These are phyloP conservation scores for Ilyonectria sp. DNA, from an alignment of 2,329 filamentous ascomycete genomes.

Conservation along the genomic window DNA sequence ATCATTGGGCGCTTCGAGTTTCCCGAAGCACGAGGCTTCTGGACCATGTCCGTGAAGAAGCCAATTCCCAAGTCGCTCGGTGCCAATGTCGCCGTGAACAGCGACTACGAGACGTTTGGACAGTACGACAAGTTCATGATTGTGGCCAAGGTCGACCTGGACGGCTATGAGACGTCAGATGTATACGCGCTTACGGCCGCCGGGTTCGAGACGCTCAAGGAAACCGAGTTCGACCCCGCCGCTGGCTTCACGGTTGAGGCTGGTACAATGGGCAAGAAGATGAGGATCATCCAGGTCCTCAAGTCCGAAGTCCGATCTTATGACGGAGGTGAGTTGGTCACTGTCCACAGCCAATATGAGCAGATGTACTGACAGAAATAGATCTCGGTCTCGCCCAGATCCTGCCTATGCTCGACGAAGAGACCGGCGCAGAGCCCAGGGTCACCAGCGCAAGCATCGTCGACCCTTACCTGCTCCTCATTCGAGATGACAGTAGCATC, in stretches of 20 bases:
- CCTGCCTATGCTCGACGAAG: conserved; percentile 92
- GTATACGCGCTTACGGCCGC: conserved; percentile 83
- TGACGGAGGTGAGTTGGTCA: conserved; percentile 79
- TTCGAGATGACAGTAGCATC: conserved; percentile 87
- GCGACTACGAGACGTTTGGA: conserved; percentile 71
- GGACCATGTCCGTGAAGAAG: conserved; percentile 83
- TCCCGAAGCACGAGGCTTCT: conserved; percentile 81
- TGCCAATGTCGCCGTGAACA: conserved; percentile 63
- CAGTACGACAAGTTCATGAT: conserved; percentile 87
- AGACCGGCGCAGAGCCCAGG: conserved; percentile 84
- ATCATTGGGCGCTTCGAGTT: conserved; percentile 80
- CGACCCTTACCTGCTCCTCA: conserved; percentile 87
- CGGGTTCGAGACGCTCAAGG: conserved; percentile 81
- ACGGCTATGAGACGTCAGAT: conserved; percentile 82
- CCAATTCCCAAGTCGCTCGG: conserved; percentile 74
- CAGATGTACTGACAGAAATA: conserved; percentile 53
- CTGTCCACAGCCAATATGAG: not conserved
- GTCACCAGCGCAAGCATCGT: conserved; percentile 86
- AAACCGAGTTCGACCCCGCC: conserved; percentile 92
- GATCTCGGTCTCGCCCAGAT: conserved; percentile 93
- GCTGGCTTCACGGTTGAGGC: conserved; percentile 91
- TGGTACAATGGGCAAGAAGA: conserved; percentile 84
- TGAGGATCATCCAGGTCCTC: conserved; percentile 88
- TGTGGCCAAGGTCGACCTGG: conserved; percentile 79
- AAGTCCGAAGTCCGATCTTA: conserved; percentile 91